Evolutionary conservation across 2,329 filamentous ascomycete species (phyloP).

Genomic region (Sporothrix dimorphospora): DNA sequence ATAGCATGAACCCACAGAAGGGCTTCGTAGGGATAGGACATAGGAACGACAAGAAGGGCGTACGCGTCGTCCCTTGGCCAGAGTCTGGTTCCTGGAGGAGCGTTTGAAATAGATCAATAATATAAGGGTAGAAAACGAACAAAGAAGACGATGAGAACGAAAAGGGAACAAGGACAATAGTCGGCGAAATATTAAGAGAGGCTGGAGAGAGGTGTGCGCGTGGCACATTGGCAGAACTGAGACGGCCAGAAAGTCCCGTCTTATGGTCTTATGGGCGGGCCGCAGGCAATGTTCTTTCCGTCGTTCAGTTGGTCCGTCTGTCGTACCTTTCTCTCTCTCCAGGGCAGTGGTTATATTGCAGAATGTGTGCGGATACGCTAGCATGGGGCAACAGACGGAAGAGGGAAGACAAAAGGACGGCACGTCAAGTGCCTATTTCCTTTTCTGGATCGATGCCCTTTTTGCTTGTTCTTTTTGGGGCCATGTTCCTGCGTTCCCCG

Average conservation of each 20-base stretch:
- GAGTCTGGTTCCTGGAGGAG: slow-evolving; percentile 1
- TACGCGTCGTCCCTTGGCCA: neutral
- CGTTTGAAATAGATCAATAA: slow-evolving; percentile 15
- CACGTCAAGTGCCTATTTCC: slow-evolving; percentile 16
- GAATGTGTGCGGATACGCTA: neutral
- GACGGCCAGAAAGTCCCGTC: neutral
- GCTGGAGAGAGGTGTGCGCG: neutral
- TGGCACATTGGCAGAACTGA: neutral
- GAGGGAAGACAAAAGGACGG: neutral
- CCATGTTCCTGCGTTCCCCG: neutral
- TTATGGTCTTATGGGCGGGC: neutral
- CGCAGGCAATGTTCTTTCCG: neutral
- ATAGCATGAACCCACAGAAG: neutral
- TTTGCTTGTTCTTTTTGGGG: neutral
- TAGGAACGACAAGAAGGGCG: neutral
- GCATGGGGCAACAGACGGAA: neutral
- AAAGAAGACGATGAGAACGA: neutral
- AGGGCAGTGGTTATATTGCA: neutral
- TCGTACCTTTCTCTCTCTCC: neutral
- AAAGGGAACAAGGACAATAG: neutral
- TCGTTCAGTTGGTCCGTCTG: neutral
- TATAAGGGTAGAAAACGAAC: neutral
- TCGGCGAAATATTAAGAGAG: neutral
- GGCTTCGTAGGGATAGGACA: neutral
- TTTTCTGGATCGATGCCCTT: neutral